Evolutionary conservation across 1,139 yeast species (phyloP), one percentile per base, ranked within the genome.

Genomic region (Pneumocystis oryctolagi): DNA sequence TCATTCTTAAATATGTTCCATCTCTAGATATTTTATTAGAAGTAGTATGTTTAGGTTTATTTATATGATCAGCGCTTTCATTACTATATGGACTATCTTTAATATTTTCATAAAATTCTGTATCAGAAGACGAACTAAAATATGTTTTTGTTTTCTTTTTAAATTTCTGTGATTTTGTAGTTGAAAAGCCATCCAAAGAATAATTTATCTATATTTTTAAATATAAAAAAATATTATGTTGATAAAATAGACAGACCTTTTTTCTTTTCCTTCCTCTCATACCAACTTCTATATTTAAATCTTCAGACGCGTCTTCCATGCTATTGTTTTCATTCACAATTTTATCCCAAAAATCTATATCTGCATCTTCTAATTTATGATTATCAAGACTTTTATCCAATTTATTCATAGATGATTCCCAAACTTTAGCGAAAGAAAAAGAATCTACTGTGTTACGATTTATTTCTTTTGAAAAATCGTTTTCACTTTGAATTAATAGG

Each of bases 401-500:
- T 60, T 47, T 3, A 64, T 67, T 42, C 60, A 47, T 47, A 47
- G 55, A 47, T 12, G 28, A 47, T 47, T 47, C 68, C 69, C 69
- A 68, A 12, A 67, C 67, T 31, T 67, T 62, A 2, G 67, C 65
- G 56, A 63, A 67, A 6, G 65, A 67, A 55, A 68, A 66, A 1
- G 64, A 40, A 40, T 66, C 65, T 47, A 47, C 89, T 28, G 40
- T 31, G 9, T 57, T 58, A 8, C 28, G 35, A 2, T 90, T 84
- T 1, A 90, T 85, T 71, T 86, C 85, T 71, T 86, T 85, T 74
- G 85, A 94, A 68, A 86, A 85, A 70, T 86, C 86, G 4, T 66
- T 59, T n/a, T 66, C 66, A 12, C 55, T 47, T 47, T 47, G 55
- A 12, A 14, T 28, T 2, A 68, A 58, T 6, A 68, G 61, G 16